phyloP scores from a whole-genome alignment of 2,329 filamentous ascomycete genomes.

The Coniochaeta ligniaria region DNA sequence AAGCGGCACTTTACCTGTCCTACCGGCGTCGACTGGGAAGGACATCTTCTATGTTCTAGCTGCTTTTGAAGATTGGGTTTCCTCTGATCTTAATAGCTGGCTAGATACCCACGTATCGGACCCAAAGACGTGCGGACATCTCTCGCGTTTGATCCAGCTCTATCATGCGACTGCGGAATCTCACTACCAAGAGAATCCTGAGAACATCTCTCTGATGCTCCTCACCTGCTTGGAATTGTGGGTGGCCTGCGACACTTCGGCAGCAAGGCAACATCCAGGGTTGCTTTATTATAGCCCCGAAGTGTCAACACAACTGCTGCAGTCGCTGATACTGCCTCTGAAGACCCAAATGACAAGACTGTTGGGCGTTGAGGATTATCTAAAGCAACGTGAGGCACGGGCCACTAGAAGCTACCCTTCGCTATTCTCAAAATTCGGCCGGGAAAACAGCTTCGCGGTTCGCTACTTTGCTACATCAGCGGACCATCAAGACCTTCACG shows the following conservation, averaged over 20 bases:
- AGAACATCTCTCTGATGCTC: conserved; percentile 44
- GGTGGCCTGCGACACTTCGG: conserved; percentile 46
- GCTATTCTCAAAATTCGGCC: conserved; percentile 29
- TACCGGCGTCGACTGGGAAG: conserved; percentile 9
- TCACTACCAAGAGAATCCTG: conserved; percentile 32
- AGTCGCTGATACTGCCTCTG: conserved; percentile 36
- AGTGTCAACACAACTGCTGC: conserved; percentile 29
- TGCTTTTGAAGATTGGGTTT: conserved; percentile 43
- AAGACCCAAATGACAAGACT: conserved; percentile 38
- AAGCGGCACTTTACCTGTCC: background rate
- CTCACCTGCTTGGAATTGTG: conserved; percentile 51
- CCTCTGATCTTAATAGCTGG: conserved; percentile 29
- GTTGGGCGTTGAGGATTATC: conserved; percentile 35
- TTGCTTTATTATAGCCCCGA: conserved; percentile 39
- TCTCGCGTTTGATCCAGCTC: conserved; percentile 19
- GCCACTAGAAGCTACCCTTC: conserved; percentile 13
- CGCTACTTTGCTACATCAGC: conserved; percentile 37
- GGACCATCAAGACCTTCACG: conserved; percentile 26
- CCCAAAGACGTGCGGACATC: conserved; percentile 16
- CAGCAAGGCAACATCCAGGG: conserved; percentile 27
- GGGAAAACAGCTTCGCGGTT: conserved; percentile 33
- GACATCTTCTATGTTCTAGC: conserved; percentile 21
- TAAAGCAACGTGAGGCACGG: conserved; percentile 22
- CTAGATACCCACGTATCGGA: conserved; percentile 16
- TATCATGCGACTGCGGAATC: conserved; percentile 23